Conservation (phyloP, 192 early-diverging fungal genomes). For the Diversispora epigaea region DNA sequence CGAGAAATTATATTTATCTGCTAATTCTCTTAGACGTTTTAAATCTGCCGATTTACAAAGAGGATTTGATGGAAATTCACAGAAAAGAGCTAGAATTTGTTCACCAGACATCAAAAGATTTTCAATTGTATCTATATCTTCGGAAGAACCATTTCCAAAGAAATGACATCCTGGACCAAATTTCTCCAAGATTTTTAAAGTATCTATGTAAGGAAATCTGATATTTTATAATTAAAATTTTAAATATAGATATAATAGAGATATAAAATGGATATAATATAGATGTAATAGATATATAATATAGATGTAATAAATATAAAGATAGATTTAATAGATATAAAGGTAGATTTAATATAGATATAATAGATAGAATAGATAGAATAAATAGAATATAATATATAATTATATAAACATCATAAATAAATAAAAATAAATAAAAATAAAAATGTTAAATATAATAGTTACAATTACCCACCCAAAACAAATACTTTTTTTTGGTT, state of each 20-base stretch:
- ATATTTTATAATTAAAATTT: neutral
- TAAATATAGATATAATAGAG: neutral
- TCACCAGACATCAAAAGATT: conserved; percentile 59
- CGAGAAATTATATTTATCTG: conserved; percentile 72
- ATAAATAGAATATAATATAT: too few relatives aligned
- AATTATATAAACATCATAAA: too few relatives aligned
- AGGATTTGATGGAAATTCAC: conserved; percentile 95
- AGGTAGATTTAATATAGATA: too few relatives aligned
- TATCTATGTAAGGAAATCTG: conserved; percentile 93
- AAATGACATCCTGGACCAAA: conserved; percentile 90
- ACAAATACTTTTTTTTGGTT: conserved; percentile 72
- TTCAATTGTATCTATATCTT: conserved; percentile 75
- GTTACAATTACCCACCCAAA: conserved; percentile 67
- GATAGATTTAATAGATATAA: too few relatives aligned
- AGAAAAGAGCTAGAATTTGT: conserved; percentile 77
- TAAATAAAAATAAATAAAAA: too few relatives aligned
- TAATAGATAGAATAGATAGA: too few relatives aligned
- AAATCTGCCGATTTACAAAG: conserved; percentile 83
- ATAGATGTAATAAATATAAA: too few relatives aligned
- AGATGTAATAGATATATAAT: too few relatives aligned
- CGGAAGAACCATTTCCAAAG: conserved; percentile 78
- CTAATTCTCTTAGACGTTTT: conserved; percentile 67
- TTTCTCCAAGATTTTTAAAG: conserved; percentile 94
- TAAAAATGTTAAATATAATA: neutral
- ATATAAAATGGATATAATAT: neutral